Base-by-base conservation (phyloP, 2,329 filamentous ascomycete species). In the Ceratocystis albifundus region DNA sequence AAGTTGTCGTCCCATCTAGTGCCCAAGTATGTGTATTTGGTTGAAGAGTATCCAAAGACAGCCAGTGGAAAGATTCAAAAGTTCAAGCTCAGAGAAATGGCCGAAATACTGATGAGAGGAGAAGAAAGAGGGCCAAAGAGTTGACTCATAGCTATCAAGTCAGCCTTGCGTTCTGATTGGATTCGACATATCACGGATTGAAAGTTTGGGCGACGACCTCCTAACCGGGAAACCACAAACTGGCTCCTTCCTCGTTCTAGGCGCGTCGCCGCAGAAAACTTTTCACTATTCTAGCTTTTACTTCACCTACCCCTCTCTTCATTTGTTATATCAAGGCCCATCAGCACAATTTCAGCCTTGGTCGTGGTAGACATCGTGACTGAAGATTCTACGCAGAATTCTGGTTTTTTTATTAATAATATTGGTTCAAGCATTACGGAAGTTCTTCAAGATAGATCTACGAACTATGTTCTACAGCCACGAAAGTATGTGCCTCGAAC, bases 21-120 rank as follows among this genome's bases (percentile, higher is more conserved):
- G 64, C 93, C 93, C 0, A 94, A 89, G 75, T 84, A 93, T 73
- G 82, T 97, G n/a, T 96, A 96, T 73, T 96, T 89, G 82, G 80
- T 89, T 0, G 81, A 86, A 0, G 83, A 85, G n/a, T 95, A 89
- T 74, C 93, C 93, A 22, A 96, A 96, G 82, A 99, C 94, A 45
- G 89, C 91, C 4, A 96, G 90, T 74, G 93, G 93, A 28, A 99
- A 99, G 83, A 92, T 97, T 66, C 90, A 96, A 77, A 96, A 97
- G 78, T 96, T 88, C 74, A 93, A 88, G 77, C 75, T 97, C 71
- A 83, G 84, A 72, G 88, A 91, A 17, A 77, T 81, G 72, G 92
- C 80, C 0, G 75, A 73, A 70, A 74, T 76, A 69, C 62, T 77
- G 2, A 36, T 59, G 5, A 17, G 17, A 8, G 25, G n/a, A 8